Base-by-base conservation (phyloP, 2,329 filamentous ascomycete genomes). In the Apiospora malaysiana region DNA sequence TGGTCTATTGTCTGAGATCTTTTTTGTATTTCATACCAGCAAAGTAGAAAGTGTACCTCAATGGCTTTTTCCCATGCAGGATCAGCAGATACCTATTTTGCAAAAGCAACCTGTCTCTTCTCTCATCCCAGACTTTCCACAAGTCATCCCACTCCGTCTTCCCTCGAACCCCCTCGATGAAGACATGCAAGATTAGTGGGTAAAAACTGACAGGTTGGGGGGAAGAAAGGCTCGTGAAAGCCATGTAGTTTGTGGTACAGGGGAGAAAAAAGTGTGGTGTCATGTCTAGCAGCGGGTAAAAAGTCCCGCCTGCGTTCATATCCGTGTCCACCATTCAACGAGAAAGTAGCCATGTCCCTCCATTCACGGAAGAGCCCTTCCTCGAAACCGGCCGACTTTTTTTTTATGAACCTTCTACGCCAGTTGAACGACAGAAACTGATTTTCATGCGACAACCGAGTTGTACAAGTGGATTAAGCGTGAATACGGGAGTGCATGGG, bases 351-450 rank as follows among this genome's bases (percentile, higher is more conserved):
- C 65, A 27, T 32, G n/a, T 27, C 27, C 37, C 42, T 49, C 46
- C 46, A 56, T 25, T 18, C 23, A 56, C 37, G 46, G 16, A 63
- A 70, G 66, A 70, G 63, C 43, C 69, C 65, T 69, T 51, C 47
- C 27, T 66, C 69, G 37, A 46, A 68, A 68, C 69, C 66, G 71
- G 69, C 67, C 65, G 68, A 72, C 51, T 37, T 63, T 70, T 72
- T 72, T 72, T 59, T 59, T 56, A 69, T 43, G 40, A 72, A 63
- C 69, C 71, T 69, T 70, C 47, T 56, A 67, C 66, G 69, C 67
- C 71, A 70, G 71, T 70, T 68, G 68, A 70, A 69, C 69, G 69
- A 70, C 67, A 56, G 59, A 68, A 70, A 67, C 18, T 65, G 69
- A 59, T 70, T 69, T 70, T 70, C 47, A 66, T 25, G 40, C 9